Conservation (phyloP, 176 grass and related monocot species). For the Melocanna baccifera region DNA sequence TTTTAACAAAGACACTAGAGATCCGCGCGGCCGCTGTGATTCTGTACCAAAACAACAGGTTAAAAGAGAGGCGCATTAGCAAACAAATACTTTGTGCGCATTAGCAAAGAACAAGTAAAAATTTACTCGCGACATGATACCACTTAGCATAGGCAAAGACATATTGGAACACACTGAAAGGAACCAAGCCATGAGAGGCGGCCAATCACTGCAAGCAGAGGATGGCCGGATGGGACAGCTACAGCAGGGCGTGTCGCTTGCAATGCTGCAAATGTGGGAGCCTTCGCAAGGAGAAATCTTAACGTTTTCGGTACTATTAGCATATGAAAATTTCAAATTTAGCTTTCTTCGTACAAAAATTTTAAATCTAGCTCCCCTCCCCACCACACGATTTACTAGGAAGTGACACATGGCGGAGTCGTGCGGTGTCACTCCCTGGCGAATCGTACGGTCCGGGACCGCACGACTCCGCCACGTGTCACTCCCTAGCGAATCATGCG, state of each 20-base stretch:
- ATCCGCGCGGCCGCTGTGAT: background rate
- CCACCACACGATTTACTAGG: too few relatives aligned
- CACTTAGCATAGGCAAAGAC: background rate
- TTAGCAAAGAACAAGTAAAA: background rate
- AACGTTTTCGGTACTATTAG: too few relatives aligned
- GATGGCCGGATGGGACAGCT: background rate
- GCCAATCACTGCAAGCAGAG: conserved; percentile 1
- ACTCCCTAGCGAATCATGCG: too few relatives aligned
- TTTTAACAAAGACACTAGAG: background rate
- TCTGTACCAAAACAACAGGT: background rate
- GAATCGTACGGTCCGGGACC: too few relatives aligned
- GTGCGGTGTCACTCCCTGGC: too few relatives aligned
- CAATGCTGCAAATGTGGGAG: background rate
- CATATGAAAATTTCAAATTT: too few relatives aligned
- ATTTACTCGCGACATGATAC: background rate
- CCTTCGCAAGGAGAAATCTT: conserved; percentile 20
- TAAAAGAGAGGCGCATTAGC: background rate
- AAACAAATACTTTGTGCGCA: background rate
- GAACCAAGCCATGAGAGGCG: background rate
- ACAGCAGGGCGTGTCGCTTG: background rate
- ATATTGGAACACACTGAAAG: background rate
- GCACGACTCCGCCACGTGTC: too few relatives aligned
- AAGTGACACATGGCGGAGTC: too few relatives aligned
- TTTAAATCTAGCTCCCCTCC: too few relatives aligned
- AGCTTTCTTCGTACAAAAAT: too few relatives aligned